Conservation (phyloP, 306 rosid species). For the Dalbergia cultrata region DNA sequence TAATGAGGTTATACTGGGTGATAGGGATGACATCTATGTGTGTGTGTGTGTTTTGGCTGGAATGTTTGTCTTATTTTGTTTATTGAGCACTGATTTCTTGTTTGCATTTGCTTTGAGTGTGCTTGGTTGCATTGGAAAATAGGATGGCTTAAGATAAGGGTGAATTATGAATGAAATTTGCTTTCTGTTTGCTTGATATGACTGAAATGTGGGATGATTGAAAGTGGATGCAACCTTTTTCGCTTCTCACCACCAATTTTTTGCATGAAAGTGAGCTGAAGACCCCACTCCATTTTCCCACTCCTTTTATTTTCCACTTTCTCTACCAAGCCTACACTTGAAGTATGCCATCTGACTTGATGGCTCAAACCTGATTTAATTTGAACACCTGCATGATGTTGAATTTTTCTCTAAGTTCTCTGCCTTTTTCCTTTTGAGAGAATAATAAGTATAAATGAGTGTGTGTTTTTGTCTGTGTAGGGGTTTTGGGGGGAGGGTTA, state of each 20-base stretch:
- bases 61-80: background rate
- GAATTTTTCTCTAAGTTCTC: background rate
- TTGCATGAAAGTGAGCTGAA: background rate
- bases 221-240: background rate
- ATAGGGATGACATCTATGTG: too few relatives aligned
- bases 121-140: conserved; percentile 23
- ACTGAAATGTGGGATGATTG: background rate
- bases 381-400: background rate
- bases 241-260: background rate
- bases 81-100: background rate
- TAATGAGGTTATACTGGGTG: too few relatives aligned
- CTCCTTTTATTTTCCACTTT: background rate
- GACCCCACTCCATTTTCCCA: background rate
- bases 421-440: background rate
- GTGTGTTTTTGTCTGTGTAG: too few relatives aligned
- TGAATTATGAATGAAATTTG: background rate
- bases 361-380: background rate
- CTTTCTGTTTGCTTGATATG: background rate
- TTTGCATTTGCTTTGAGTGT: conserved; percentile 7
- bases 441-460: background rate
- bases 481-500: too few relatives aligned
- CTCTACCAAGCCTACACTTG: background rate
- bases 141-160: background rate
- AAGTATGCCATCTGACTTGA: background rate
- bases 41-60: background rate